phyloP scores from a whole-genome alignment of 2,329 filamentous ascomycete genomes.

The Penicillium capsulatum region DNA sequence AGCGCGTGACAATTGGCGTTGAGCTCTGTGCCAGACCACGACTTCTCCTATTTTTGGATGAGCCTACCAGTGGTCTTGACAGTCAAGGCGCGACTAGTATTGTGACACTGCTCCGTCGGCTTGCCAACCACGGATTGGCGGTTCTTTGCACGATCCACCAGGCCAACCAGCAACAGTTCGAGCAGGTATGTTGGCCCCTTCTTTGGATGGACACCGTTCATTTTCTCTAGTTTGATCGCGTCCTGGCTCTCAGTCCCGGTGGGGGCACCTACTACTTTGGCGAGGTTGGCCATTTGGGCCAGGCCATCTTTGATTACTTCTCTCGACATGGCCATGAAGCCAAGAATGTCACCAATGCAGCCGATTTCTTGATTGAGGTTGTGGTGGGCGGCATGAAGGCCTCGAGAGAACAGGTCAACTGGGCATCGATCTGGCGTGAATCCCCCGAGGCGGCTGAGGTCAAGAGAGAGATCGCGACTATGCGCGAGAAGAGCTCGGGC shows the following conservation, averaged over 20 bases:
- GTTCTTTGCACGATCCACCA: conserved; percentile 69
- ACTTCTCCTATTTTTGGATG: conserved; percentile 63
- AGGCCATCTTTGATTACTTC: conserved; percentile 62
- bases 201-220: not conserved
- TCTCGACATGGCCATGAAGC: conserved; percentile 56
- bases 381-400: conserved; percentile 51
- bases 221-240: conserved; percentile 59
- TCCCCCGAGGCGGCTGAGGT: conserved; percentile 57
- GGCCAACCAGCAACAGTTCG: conserved; percentile 60
- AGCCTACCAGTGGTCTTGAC: conserved; percentile 63
- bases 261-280: conserved; percentile 67
- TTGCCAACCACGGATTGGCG: conserved; percentile 58
- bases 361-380: conserved; percentile 59
- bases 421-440: conserved; percentile 64
- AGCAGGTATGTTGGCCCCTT: conserved; percentile 21
- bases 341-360: conserved; percentile 57
- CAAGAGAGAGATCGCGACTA: conserved; percentile 58
- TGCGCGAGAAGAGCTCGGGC: conserved; percentile 45
- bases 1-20: conserved; percentile 65
- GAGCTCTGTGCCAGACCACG: conserved; percentile 63
- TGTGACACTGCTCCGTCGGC: conserved; percentile 59
- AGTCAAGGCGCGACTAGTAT: conserved; percentile 62
- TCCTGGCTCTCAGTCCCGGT: conserved; percentile 61
- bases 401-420: conserved; percentile 54
- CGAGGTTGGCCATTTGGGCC: conserved; percentile 59